Evolutionary conservation across 2,329 filamentous ascomycete species (phyloP), one percentile per base, ranked within the genome.

Genomic region (Geosmithia putterillii): DNA sequence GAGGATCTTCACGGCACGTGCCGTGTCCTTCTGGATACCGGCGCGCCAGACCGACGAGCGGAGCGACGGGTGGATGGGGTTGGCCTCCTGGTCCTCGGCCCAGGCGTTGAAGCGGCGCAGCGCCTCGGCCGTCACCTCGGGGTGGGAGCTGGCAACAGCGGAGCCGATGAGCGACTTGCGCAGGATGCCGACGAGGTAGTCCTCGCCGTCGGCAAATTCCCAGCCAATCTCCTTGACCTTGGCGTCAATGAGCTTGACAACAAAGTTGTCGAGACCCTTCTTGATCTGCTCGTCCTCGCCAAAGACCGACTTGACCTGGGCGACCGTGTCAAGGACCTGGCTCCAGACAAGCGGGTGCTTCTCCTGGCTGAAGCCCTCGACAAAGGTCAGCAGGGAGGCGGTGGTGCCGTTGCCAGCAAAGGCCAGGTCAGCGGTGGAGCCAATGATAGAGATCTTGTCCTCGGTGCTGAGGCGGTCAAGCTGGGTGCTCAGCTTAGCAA

Each of bases 371-470:
- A 96, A 90, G n/a, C 84, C 83, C 59, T 94, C 78, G 10, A 95
- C 66, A 53, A 98, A 84, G 14, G 85, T 81, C 23, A 98, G 69
- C 12, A 98, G 71, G 8, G 85, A 83, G 19, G 87, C 71, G 0
- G 89, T 95, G 5, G 79, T 86, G 42, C 84, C 82, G 57, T 92
- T 79, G 19, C 92, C 92, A 45, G 92, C 85, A 47, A 94, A 79
- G 35, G 92, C 88, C 50, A 96, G 76, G 42, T 92, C 89, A 40
- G 85, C 84, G 18, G 92, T 87, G 54, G 95, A 94, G 47, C 86
- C 89, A 46, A 95, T 78, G 42, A 95, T 77, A 36, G 87, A 86
- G 53, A 96, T 95, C 69, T 92, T 94, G 66, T 98, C 92, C 58
- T 90, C 79, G 7, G 83, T 81, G 49, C 74, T 85, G 20, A 98